Percentiles rank a stretch among this genome's conserved stretches.
These are phyloP conservation scores for Paracamarosporium sp. DNA, from an alignment of 2,329 filamentous ascomycete species.

Conservation along the genomic window DNA sequence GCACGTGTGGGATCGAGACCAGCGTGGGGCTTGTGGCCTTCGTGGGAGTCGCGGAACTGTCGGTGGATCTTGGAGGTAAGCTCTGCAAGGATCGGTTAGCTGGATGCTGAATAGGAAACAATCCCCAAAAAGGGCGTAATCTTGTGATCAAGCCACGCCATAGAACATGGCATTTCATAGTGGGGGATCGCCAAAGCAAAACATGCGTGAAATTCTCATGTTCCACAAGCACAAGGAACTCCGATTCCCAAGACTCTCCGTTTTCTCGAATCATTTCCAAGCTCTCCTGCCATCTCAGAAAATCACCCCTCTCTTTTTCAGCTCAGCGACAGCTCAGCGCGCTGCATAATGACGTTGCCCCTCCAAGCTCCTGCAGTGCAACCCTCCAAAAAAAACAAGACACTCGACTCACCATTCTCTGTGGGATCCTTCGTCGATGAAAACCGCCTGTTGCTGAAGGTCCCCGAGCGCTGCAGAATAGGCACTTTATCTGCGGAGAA, in stretches of 20 bases:
- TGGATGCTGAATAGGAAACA: neutral
- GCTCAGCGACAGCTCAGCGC: slow-evolving; percentile 12
- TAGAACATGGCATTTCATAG: too few relatives aligned
- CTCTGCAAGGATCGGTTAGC: slow-evolving; percentile 59
- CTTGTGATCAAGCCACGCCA: too few relatives aligned
- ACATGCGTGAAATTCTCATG: neutral
- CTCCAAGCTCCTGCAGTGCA: neutral
- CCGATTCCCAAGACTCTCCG: neutral
- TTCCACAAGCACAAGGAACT: neutral
- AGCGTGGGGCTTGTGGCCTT: slow-evolving; percentile 88
- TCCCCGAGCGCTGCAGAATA: slow-evolving; percentile 31
- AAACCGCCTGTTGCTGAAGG: slow-evolving; percentile 40
- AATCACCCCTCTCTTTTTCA: neutral
- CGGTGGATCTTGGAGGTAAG: slow-evolving; percentile 82
- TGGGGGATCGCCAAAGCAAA: neutral
- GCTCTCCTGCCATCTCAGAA: neutral
- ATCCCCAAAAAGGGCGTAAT: neutral
- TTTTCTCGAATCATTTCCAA: too few relatives aligned
- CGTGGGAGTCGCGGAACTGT: slow-evolving; percentile 88
- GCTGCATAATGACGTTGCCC: neutral
- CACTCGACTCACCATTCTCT: slow-evolving; percentile 41
- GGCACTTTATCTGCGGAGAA: slow-evolving; percentile 44
- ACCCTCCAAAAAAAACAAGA: slow-evolving; percentile 9
- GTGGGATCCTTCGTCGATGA: slow-evolving; percentile 44
- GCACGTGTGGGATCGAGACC: slow-evolving; percentile 87